phyloP scores from a whole-genome alignment of 208 protist species.

The Trypanosoma scelopori region DNA sequence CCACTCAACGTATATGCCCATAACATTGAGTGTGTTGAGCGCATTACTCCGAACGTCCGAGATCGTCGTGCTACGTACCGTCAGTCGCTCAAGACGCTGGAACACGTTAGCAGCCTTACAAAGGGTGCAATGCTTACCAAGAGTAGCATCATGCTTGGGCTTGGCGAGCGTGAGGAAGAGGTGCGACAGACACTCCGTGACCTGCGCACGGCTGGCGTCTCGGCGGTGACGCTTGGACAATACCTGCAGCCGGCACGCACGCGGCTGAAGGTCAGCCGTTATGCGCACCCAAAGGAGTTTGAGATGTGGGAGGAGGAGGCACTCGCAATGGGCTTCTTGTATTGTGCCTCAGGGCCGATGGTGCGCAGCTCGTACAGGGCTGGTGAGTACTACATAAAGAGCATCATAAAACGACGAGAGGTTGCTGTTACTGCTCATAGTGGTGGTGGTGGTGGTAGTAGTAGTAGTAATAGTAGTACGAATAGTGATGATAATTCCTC shows the following conservation, averaged over 20 bases:
- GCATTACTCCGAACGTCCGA: conserved; percentile 89
- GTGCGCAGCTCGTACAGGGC: conserved; percentile 96
- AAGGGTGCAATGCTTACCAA: conserved; percentile 94
- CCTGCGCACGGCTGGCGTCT: conserved; percentile 91
- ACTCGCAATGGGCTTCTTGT: conserved; percentile 94
- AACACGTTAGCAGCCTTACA: conserved; percentile 86
- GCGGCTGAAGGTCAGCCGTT: conserved; percentile 97
- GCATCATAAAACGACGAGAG: conserved; percentile 82
- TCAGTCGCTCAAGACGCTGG: conserved; percentile 94
- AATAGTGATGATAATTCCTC: too few relatives aligned
- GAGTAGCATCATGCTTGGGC: conserved; percentile 98
- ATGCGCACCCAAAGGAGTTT: conserved; percentile 96
- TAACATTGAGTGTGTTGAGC: conserved; percentile 98
- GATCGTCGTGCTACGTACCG: conserved; percentile 95
- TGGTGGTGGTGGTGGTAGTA: not conserved
- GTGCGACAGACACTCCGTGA: conserved; percentile 95
- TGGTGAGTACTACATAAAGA: conserved; percentile 96
- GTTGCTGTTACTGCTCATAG: conserved; percentile 1
- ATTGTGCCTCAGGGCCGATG: conserved; percentile 96
- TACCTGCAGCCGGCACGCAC: conserved; percentile 96
- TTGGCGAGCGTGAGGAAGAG: conserved; percentile 96
- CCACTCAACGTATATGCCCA: conserved; percentile 98
- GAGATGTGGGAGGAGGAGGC: conserved; percentile 94
- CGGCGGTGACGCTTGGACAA: conserved; percentile 95
- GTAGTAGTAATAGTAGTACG: not conserved